Percentiles rank a stretch among this genome's conserved stretches.
Evolutionary conservation across 306 rosid genomes (phyloP).

Genomic region (Trichosanthes truncata): DNA sequence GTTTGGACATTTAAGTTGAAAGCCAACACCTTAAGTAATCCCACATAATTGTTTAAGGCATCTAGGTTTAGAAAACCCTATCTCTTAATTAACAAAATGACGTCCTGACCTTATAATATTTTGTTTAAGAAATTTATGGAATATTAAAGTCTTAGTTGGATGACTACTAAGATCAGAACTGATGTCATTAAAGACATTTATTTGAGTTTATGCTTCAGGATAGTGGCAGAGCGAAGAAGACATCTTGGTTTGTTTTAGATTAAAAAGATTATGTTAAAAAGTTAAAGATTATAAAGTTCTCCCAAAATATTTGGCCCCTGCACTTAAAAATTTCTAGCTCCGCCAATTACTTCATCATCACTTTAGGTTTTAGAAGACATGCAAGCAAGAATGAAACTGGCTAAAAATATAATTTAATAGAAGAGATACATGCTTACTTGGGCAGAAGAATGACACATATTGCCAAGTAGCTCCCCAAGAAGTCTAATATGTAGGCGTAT

Average conservation of each 20-base stretch:
- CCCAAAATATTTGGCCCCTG: not conserved
- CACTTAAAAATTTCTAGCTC: not conserved
- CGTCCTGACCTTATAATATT: not conserved
- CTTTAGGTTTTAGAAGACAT: not conserved
- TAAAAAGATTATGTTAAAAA: not conserved
- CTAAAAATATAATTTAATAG: not conserved
- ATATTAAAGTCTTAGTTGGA: not conserved
- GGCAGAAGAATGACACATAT: slow-evolving; percentile 95
- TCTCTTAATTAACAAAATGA: not conserved
- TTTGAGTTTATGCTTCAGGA: not conserved
- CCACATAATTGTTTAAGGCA: not conserved
- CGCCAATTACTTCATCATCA: not conserved
- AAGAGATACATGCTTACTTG: slow-evolving; percentile 56
- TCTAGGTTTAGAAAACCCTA: not conserved
- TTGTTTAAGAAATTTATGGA: not conserved
- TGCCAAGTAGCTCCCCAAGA: slow-evolving; percentile 74
- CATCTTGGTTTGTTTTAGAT: not conserved
- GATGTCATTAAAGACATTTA: not conserved
- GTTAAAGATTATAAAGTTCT: not conserved
- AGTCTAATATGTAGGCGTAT: slow-evolving; percentile 64
- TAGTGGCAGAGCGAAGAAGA: not conserved
- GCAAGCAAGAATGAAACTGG: not conserved
- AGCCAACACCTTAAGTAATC: not conserved
- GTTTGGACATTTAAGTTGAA: not conserved
- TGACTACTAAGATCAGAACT: not conserved